Base-by-base conservation (phyloP, 768 basidiomycete genomes). In the Boletus vermiculosoides region DNA sequence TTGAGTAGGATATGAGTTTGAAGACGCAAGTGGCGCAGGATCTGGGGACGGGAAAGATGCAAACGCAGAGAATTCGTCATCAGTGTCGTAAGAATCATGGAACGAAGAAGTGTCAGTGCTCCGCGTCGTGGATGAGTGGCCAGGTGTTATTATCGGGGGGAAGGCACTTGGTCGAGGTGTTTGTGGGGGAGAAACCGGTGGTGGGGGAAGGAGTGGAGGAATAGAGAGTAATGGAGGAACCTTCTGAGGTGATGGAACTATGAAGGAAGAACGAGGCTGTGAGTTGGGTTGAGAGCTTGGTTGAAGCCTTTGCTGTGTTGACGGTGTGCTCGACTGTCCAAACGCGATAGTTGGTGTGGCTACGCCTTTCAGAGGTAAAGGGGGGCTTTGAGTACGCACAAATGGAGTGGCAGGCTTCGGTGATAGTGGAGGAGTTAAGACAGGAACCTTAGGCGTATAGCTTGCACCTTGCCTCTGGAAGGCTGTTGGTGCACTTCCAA, bases 61-160 rank as follows among this genome's bases (percentile, higher is more conserved):
- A 62, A 82, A 80, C 39, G 83, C 82, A 6, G 79, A 74, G 62
- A 86, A 88, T 47, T 85, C 83, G 54, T 77, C 76, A 39, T 74
- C 68, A 0, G 80, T 76, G 41, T 59, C 64, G 16, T 57, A 34
- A 50, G 70, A 64, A 36, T 70, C 65, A 25, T 66, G 59, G 23
- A 41, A 42, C 18, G 40, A 31, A 23, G 67, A 55, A 22, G 48
- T 4, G 34, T 33, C 42, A 20, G 45, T 52, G 46, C 25, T 36
- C 54, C 25, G 54, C 18, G 22, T 53, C 16, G 56, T 41, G 36
- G 57, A 52, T 47, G 64, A 52, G n/a, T 63, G 44, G 10, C 52
- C 57, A 13, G 50, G 30, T 23, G 62, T 53, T 7, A 56, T 39
- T 0, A 50, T 41, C 13, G 67, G 42, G 22, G 59, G 50, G 6